phyloP scores from a whole-genome alignment of 2,329 filamentous ascomycete species.

The Chaetothyriales sp. region DNA sequence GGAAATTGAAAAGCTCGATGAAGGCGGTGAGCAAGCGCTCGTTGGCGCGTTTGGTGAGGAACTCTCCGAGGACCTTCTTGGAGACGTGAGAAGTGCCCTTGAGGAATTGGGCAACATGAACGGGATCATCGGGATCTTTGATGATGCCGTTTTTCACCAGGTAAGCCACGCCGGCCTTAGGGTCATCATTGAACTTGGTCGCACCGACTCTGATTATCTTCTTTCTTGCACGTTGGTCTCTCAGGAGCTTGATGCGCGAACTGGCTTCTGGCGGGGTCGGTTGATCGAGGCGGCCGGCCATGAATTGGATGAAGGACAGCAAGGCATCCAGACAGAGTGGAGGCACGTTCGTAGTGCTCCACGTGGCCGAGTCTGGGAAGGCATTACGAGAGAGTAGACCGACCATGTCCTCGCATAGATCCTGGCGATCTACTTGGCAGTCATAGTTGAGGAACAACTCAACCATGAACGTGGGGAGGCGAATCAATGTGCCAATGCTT shows the following conservation, averaged over 20 bases:
- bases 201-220: constrained; percentile 78
- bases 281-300: constrained; percentile 72
- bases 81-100: constrained; percentile 77
- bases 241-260: constrained; percentile 51
- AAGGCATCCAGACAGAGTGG: constrained; percentile 87
- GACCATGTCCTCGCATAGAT: constrained; percentile 91
- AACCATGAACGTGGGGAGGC: constrained; percentile 87
- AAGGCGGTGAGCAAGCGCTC: constrained; percentile 75
- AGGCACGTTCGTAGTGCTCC: constrained; percentile 97
- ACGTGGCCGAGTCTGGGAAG: constrained; percentile 90
- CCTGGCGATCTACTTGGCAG: constrained; percentile 79
- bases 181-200: constrained; percentile 87
- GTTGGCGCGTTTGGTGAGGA: constrained; percentile 79
- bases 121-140: constrained; percentile 55
- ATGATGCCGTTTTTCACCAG: constrained; percentile 79
- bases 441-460: constrained; percentile 98
- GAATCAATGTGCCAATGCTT: constrained; percentile 76
- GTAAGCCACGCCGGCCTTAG: constrained; percentile 76
- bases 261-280: constrained; percentile 45
- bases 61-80: constrained; percentile 84
- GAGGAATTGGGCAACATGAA: constrained; percentile 72
- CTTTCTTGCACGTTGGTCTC: constrained; percentile 64
- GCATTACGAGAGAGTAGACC: constrained; percentile 86
- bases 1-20: constrained; percentile 76
- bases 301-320: constrained; percentile 78